These are phyloP conservation scores for Globisporangium viniferum DNA, from an alignment of 352 stramenopile species.

Conservation along the genomic window DNA sequence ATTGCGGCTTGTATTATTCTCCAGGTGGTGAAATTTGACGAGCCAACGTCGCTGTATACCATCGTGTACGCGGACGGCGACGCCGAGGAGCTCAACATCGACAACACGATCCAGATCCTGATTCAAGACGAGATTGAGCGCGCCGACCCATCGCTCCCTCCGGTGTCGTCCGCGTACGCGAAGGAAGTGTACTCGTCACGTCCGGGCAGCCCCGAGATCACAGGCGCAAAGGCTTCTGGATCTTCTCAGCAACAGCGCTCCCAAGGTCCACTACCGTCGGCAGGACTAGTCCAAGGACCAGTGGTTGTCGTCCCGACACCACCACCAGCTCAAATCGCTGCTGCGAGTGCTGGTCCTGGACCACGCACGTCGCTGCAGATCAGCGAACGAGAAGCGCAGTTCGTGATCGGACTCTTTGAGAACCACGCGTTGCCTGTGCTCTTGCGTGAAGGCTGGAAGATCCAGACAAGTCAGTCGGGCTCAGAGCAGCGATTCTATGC, in stretches of 20 bases:
- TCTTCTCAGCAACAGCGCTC: constrained; percentile 5
- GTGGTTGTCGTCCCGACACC: background rate
- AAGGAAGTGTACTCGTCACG: constrained; percentile 11
- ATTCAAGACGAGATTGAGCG: constrained; percentile 87
- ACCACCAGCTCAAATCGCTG: background rate
- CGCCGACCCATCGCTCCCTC: constrained; percentile 49
- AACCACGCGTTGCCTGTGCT: constrained; percentile 71
- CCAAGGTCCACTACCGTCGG: background rate
- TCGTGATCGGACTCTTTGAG: constrained; percentile 75
- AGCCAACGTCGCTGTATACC: constrained; percentile 60
- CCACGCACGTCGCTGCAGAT: constrained; percentile 37
- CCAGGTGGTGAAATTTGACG: constrained; percentile 80
- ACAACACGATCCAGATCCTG: constrained; percentile 80
- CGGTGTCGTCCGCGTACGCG: constrained; percentile 16
- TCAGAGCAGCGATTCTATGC: constrained; percentile 40
- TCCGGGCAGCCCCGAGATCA: constrained; percentile 20
- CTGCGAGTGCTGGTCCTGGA: background rate
- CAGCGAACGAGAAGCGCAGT: constrained; percentile 71
- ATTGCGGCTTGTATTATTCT: background rate
- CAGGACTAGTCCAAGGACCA: background rate
- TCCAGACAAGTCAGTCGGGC: constrained; percentile 36
- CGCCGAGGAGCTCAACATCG: constrained; percentile 70
- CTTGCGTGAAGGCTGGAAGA: constrained; percentile 60
- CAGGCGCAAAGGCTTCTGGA: background rate
- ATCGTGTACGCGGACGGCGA: constrained; percentile 85